Percentiles rank a stretch among this genome's conserved stretches.
phyloP scores from a whole-genome alignment of 768 basidiomycete genomes.

The Roridomyces roridus region DNA sequence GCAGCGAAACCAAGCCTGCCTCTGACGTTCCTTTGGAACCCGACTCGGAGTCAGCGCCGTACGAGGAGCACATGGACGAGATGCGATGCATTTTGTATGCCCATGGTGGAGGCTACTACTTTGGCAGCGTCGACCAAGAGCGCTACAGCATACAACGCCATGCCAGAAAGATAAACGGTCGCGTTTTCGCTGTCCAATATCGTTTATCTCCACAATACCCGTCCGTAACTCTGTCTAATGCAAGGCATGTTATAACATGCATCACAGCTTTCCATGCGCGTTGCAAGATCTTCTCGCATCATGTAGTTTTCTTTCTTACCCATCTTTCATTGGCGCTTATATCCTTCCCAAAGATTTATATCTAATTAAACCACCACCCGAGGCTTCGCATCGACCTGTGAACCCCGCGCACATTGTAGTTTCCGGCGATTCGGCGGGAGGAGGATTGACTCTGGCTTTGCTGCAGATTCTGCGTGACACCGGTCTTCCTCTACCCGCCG shows the following conservation, averaged over 20 bases:
- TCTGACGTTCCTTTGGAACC: constrained; percentile 26
- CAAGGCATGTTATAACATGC: too few relatives aligned
- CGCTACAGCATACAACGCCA: constrained; percentile 82
- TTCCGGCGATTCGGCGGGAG: constrained; percentile 93
- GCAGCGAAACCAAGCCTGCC: constrained; percentile 37
- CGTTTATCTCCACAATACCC: constrained; percentile 96
- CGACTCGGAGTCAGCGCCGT: constrained; percentile 41
- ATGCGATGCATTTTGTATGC: constrained; percentile 85
- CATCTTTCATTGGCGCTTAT: not conserved
- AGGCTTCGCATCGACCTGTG: constrained; percentile 77
- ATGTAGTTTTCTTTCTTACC: constrained; percentile 55
- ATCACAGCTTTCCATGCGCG: constrained; percentile 75
- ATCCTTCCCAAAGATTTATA: constrained; percentile 67
- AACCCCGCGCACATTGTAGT: constrained; percentile 84
- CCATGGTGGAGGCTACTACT: constrained; percentile 91
- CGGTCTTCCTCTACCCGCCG: constrained; percentile 83
- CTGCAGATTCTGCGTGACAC: constrained; percentile 89
- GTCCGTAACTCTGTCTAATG: too few relatives aligned
- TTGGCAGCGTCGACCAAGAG: constrained; percentile 81
- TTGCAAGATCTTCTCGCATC: constrained; percentile 89
- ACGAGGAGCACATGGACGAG: constrained; percentile 78
- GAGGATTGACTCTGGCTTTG: constrained; percentile 82
- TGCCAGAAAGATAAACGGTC: constrained; percentile 91
- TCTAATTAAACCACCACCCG: constrained; percentile 86
- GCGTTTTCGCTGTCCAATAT: constrained; percentile 86